A percentile compares a stretch with the other conserved stretches of the same genome.
Evolutionary conservation across 768 basidiomycete genomes (phyloP).

Genomic region (Tulasnella calospora): DNA sequence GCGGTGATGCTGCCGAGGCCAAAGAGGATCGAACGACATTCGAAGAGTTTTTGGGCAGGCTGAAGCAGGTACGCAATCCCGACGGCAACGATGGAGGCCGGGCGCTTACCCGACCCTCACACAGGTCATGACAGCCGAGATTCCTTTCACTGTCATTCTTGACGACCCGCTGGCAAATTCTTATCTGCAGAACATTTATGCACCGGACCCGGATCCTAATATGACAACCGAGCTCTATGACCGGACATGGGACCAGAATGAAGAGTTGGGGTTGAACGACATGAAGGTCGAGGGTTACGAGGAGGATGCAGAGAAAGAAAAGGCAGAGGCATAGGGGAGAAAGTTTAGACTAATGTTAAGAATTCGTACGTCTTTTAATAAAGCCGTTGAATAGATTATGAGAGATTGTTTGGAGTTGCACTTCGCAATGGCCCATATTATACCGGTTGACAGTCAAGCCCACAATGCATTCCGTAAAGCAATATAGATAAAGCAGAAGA

Average conservation of each 20-base stretch:
- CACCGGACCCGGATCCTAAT: conserved; percentile 93
- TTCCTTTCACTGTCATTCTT: conserved; percentile 84
- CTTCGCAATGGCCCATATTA: no score
- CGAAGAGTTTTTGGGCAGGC: conserved; percentile 63
- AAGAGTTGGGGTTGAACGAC: conserved; percentile 88
- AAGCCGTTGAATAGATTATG: conserved; percentile 4
- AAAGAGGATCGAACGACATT: conserved; percentile 47
- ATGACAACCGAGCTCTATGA: conserved; percentile 82
- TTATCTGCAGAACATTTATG: conserved; percentile 94
- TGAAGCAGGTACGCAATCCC: conserved; percentile 61
- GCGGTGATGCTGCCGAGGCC: conserved; percentile 56
- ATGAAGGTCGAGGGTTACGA: conserved; percentile 79
- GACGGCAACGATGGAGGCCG: background rate
- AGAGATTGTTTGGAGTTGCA: background rate
- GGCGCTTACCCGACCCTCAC: background rate
- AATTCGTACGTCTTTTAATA: background rate
- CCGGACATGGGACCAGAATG: conserved; percentile 84
- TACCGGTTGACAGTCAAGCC: no score
- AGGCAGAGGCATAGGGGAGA: background rate
- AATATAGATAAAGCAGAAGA: background rate
- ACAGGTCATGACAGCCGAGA: conserved; percentile 71
- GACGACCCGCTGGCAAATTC: conserved; percentile 96
- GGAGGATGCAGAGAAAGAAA: conserved; percentile 28
- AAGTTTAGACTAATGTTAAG: background rate
- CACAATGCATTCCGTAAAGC: background rate